A percentile compares a stretch with the other conserved stretches of the same genome.
Conservation (phyloP, 2,329 filamentous ascomycete species). For the Colletotrichum sp. region DNA sequence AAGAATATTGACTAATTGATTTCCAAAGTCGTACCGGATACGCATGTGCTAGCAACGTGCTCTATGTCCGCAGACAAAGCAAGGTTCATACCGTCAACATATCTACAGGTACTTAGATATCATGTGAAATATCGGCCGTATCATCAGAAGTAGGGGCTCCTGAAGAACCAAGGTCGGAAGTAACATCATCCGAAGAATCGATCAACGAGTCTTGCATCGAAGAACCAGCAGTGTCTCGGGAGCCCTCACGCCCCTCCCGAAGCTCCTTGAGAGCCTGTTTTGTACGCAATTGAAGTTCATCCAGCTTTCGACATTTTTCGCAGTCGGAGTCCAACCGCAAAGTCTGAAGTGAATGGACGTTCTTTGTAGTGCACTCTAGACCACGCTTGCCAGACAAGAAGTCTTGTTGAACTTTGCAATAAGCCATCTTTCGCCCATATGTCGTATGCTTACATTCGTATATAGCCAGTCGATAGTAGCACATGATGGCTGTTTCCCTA, state of each 20-base stretch:
- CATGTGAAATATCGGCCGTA: neutral
- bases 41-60: neutral
- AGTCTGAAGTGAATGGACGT: conserved; percentile 6
- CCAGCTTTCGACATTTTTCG: conserved; percentile 6
- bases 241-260: neutral
- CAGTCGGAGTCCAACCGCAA: neutral
- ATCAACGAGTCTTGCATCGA: conserved; percentile 29
- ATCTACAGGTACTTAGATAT: neutral
- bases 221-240: conserved; percentile 15
- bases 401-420: neutral
- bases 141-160: neutral
- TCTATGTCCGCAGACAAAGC: neutral
- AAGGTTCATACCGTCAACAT: neutral
- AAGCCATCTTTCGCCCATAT: conserved; percentile 2
- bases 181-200: neutral
- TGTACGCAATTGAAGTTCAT: neutral
- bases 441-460: conserved; percentile 25
- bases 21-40: neutral
- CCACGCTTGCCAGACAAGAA: neutral
- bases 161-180: neutral
- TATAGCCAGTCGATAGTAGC: conserved; percentile 22
- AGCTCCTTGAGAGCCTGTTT: neutral
- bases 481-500: conserved; percentile 19
- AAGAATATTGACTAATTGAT: neutral
- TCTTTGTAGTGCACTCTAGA: neutral